These are phyloP conservation scores for Wickerhamiella azyma DNA, from an alignment of 805 yeast genomes.

Conservation along the genomic window DNA sequence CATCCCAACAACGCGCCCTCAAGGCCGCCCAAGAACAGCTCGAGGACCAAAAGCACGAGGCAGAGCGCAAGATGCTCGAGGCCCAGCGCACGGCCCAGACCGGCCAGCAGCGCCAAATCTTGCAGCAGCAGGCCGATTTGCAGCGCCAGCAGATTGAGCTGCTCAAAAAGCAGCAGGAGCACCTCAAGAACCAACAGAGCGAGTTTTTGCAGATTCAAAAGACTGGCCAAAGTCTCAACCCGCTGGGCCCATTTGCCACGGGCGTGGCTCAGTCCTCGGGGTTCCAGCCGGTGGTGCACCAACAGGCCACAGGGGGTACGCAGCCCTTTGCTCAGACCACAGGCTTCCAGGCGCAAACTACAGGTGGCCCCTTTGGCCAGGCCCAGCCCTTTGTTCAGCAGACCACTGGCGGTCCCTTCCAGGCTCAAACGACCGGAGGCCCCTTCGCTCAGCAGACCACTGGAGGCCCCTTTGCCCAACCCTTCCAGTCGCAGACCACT, in stretches of 20 bases:
- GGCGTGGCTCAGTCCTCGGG: constrained; percentile 33
- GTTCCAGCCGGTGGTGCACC: not conserved
- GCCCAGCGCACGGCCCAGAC: constrained; percentile 8
- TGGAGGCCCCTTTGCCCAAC: constrained; percentile 11
- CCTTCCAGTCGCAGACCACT: constrained; percentile 13
- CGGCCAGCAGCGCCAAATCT: constrained; percentile 23
- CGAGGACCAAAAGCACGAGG: constrained; percentile 4
- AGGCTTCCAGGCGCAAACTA: constrained; percentile 11
- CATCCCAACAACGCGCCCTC: constrained; percentile 1
- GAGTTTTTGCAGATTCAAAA: constrained; percentile 23
- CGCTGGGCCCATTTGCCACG: constrained; percentile 29
- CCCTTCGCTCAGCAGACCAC: constrained; percentile 10
- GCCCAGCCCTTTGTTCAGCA: constrained; percentile 18
- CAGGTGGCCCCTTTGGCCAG: constrained; percentile 19
- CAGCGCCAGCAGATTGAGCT: constrained; percentile 22
- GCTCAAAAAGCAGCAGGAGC: constrained; percentile 21
- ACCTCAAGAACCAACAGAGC: constrained; percentile 18
- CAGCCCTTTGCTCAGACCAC: constrained; percentile 22
- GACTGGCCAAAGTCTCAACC: constrained; percentile 19
- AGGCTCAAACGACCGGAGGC: constrained; percentile 6
- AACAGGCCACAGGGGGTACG: constrained; percentile 27
- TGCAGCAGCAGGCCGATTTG: constrained; percentile 22
- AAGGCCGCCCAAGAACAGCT: constrained; percentile 20
- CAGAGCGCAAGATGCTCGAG: constrained; percentile 8
- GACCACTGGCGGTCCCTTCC: constrained; percentile 12